Conservation (phyloP, 495 filamentous ascomycete species). For the Hyaloscypha variabilis region DNA sequence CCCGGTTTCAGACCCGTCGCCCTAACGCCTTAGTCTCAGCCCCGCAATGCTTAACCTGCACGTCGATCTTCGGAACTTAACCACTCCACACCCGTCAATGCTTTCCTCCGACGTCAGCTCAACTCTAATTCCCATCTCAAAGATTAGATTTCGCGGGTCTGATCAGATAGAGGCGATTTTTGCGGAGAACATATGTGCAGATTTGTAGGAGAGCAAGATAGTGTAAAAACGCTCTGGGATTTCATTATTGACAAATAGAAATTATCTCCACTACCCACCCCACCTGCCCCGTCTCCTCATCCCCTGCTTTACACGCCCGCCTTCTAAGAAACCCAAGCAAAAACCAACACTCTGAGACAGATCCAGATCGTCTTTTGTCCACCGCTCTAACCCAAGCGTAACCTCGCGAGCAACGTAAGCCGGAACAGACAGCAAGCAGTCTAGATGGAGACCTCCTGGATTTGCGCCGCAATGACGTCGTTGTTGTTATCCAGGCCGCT, state of each 20-base stretch:
- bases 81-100: background rate
- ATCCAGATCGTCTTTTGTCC: background rate
- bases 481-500: background rate
- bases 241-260: conserved; percentile 11
- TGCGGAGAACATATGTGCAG: background rate
- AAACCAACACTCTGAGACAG: background rate
- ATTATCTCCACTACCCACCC: conserved; percentile 2
- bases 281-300: background rate
- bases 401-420: background rate
- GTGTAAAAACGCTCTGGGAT: background rate
- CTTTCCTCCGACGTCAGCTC: background rate
- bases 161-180: background rate
- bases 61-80: background rate
- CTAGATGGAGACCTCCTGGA: background rate
- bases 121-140: background rate
- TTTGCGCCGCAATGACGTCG: background rate
- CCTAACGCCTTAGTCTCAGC: background rate
- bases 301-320: background rate
- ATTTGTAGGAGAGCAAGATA: background rate
- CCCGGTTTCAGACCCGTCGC: background rate
- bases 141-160: background rate
- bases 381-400: background rate
- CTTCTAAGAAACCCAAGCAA: background rate
- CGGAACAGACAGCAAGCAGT: background rate
- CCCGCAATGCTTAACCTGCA: background rate